A percentile compares a stretch with the other conserved stretches of the same genome.
phyloP scores from a whole-genome alignment of 2,329 filamentous ascomycete genomes.

The Fonsecaea pugnacius region DNA sequence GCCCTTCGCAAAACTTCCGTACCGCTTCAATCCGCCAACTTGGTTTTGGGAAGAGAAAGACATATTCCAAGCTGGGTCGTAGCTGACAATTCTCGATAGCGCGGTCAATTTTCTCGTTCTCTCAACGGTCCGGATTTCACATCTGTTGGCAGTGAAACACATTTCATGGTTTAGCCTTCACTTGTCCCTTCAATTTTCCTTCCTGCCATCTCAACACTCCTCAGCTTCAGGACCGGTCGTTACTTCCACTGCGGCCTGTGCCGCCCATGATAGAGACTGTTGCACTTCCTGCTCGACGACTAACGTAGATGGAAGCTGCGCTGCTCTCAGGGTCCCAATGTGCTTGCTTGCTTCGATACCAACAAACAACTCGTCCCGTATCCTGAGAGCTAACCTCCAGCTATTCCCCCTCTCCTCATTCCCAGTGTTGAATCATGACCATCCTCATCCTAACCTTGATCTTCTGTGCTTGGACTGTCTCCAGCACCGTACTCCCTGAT shows the following conservation, averaged over 20 bases:
- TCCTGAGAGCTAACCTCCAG: neutral
- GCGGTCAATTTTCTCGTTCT: neutral
- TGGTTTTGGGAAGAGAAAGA: neutral
- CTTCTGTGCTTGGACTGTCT: neutral
- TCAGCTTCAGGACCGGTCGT: neutral
- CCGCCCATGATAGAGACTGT: neutral
- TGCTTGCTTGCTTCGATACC: neutral
- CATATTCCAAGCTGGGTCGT: neutral
- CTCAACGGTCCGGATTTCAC: neutral
- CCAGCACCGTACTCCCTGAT: neutral
- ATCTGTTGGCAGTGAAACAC: neutral
- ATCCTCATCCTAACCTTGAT: slow-evolving; percentile 6
- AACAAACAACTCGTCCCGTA: neutral
- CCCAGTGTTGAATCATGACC: neutral
- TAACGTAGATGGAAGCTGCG: neutral
- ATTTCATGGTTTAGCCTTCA: neutral
- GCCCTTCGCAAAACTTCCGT: neutral
- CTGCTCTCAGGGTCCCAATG: neutral
- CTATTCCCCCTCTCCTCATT: neutral
- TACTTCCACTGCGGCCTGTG: neutral
- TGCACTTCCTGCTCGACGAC: neutral
- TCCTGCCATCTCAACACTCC: neutral
- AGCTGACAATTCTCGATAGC: neutral
- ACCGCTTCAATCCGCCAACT: neutral
- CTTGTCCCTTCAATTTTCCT: neutral